A percentile compares a stretch with the other conserved stretches of the same genome.
These are phyloP conservation scores for Agrocybe chaxingu DNA, from an alignment of 768 basidiomycete species.

Conservation along the genomic window DNA sequence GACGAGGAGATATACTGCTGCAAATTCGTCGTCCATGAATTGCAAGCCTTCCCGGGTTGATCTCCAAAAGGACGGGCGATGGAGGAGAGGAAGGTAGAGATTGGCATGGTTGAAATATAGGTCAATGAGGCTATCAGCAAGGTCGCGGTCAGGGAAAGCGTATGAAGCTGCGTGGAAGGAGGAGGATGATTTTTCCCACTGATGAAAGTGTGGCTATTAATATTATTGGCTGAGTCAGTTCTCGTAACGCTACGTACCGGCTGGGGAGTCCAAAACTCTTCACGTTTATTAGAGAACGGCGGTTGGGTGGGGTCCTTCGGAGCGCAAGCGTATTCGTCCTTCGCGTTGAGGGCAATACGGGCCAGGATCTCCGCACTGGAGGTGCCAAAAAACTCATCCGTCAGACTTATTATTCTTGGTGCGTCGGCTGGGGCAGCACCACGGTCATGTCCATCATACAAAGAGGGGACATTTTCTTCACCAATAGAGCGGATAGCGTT, in stretches of 20 bases:
- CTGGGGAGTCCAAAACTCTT: neutral
- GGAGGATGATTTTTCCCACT: slow-evolving; percentile 23
- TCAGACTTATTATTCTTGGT: no score
- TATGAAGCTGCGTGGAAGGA: slow-evolving; percentile 20
- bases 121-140: slow-evolving; percentile 49
- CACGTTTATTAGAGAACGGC: neutral
- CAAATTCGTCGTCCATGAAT: slow-evolving; percentile 46
- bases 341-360: neutral
- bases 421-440: slow-evolving; percentile 15
- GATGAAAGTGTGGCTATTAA: slow-evolving; percentile 13
- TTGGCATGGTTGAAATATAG: slow-evolving; percentile 61
- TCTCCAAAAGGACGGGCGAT: slow-evolving; percentile 61
- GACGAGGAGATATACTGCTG: slow-evolving; percentile 55
- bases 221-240: slow-evolving; percentile 7
- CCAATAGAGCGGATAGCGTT: no score
- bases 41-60: slow-evolving; percentile 46
- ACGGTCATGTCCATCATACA: slow-evolving; percentile 13
- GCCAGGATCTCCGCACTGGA: neutral
- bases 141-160: slow-evolving; percentile 43
- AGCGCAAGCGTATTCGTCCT: slow-evolving; percentile 14
- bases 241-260: neutral
- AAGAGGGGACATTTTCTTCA: no score
- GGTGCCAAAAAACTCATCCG: no score
- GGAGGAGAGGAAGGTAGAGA: slow-evolving; percentile 58
- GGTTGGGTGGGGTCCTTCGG: slow-evolving; percentile 3